phyloP scores from a whole-genome alignment of 352 stramenopile species.

The Phytophthora citricola region DNA sequence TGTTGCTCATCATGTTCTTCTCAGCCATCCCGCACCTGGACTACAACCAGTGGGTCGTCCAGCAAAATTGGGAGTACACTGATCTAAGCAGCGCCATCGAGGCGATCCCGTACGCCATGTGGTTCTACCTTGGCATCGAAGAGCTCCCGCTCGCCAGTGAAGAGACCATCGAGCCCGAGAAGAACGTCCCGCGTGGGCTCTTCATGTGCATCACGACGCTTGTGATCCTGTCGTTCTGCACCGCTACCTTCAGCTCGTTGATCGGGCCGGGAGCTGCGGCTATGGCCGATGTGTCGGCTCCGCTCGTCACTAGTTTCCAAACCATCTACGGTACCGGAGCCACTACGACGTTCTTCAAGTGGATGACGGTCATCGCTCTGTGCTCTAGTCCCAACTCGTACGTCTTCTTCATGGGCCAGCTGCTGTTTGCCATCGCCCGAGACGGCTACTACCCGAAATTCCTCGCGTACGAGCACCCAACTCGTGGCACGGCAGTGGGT shows the following conservation, averaged over 20 bases:
- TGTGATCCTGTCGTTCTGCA: constrained; percentile 56
- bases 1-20: constrained; percentile 65
- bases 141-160: constrained; percentile 36
- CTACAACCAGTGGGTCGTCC: constrained; percentile 59
- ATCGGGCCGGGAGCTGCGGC: constrained; percentile 51
- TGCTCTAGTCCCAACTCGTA: constrained; percentile 71
- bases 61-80: constrained; percentile 64
- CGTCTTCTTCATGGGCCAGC: constrained; percentile 72
- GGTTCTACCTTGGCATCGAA: constrained; percentile 55
- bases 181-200: constrained; percentile 41
- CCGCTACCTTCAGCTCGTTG: constrained; percentile 60
- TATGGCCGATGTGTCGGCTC: constrained; percentile 51
- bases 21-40: constrained; percentile 53
- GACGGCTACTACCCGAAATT: constrained; percentile 60
- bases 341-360: constrained; percentile 64
- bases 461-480: constrained; percentile 43
- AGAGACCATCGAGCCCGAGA: constrained; percentile 33
- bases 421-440: constrained; percentile 65
- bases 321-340: constrained; percentile 60
- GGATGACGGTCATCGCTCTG: constrained; percentile 61
- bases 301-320: constrained; percentile 44
- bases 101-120: constrained; percentile 65
- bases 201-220: constrained; percentile 65
- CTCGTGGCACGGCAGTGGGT: constrained; percentile 46
- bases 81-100: constrained; percentile 54